Evolutionary conservation across 345 rosid genomes (phyloP).

Genomic region (Nasturtium officinale): DNA sequence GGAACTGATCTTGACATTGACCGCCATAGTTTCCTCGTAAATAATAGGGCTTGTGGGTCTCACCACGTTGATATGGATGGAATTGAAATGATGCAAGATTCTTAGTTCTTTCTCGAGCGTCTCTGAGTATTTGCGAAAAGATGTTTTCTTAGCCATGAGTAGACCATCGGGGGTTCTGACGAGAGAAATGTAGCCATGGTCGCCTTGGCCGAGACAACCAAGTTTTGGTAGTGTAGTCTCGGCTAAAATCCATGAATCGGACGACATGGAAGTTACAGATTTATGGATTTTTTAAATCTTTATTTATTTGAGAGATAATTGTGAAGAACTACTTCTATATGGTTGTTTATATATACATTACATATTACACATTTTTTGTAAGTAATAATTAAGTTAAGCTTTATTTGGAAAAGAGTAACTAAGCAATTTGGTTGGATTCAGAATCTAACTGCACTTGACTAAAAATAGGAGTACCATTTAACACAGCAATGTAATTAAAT

Average conservation of each 20-base stretch:
- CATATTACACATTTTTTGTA: not conserved
- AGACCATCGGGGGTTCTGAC: conserved; percentile 18
- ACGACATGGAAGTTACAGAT: conserved; percentile 7
- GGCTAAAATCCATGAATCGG: conserved; percentile 9
- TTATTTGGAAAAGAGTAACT: not conserved
- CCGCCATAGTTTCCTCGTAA: conserved; percentile 8
- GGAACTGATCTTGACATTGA: conserved; percentile 7
- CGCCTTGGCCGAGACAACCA: conserved; percentile 31
- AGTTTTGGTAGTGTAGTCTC: conserved; percentile 24
- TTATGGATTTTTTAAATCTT: too few species aligned
- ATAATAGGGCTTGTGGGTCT: conserved; percentile 9
- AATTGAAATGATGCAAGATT: conserved; percentile 11
- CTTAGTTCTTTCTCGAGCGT: conserved; percentile 18
- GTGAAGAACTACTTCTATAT: conserved; percentile 1
- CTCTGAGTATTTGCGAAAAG: conserved; percentile 16
- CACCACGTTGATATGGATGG: conserved; percentile 3
- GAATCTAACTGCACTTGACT: not conserved
- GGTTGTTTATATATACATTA: not conserved
- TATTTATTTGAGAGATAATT: too few species aligned
- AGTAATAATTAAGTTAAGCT: conserved; percentile 1
- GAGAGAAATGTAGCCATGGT: conserved; percentile 27
- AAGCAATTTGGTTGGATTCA: not conserved
- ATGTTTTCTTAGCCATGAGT: conserved; percentile 37
- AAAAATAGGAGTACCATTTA: not conserved
- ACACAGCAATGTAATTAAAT: not conserved